These are phyloP conservation scores for Penicillium sumatraense DNA, from an alignment of 2,329 filamentous ascomycete genomes.

Conservation along the genomic window DNA sequence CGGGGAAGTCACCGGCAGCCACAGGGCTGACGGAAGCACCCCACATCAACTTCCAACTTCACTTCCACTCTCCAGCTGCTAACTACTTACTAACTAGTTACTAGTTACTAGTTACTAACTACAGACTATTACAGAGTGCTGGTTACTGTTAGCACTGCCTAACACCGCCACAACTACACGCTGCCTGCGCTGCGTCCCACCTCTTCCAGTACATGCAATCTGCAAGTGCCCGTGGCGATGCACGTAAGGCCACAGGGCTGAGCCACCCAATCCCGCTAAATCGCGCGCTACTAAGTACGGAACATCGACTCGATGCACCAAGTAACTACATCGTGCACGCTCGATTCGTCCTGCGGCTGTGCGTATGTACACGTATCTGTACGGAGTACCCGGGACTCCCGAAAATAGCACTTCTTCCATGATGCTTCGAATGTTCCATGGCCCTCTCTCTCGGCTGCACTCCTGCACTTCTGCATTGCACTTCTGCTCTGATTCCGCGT, in stretches of 20 bases:
- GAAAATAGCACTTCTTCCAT: slow-evolving; percentile 19
- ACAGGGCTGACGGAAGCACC: slow-evolving; percentile 26
- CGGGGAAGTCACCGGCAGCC: slow-evolving; percentile 6
- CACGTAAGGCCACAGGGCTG: slow-evolving; percentile 2
- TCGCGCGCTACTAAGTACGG: slow-evolving; percentile 3
- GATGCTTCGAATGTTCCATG: slow-evolving; percentile 17
- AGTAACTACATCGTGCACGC: too few species aligned
- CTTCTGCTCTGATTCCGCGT: not conserved
- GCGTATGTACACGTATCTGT: too few species aligned
- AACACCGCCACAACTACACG: not conserved
- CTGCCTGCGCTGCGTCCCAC: not conserved
- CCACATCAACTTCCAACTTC: too few species aligned
- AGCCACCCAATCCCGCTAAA: slow-evolving; percentile 2
- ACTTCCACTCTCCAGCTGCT: too few species aligned
- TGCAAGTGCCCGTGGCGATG: not conserved
- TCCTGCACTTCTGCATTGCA: not conserved
- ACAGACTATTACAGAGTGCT: not conserved
- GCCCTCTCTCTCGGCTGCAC: not conserved
- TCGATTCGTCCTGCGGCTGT: not conserved
- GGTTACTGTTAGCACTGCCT: not conserved
- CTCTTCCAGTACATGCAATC: not conserved
- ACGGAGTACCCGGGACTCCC: not conserved
- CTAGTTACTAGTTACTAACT: not conserved
- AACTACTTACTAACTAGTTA: too few species aligned
- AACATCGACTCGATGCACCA: too few species aligned